These are phyloP conservation scores for Cydonia oblonga DNA, from an alignment of 331 rosid genomes.

Conservation along the genomic window DNA sequence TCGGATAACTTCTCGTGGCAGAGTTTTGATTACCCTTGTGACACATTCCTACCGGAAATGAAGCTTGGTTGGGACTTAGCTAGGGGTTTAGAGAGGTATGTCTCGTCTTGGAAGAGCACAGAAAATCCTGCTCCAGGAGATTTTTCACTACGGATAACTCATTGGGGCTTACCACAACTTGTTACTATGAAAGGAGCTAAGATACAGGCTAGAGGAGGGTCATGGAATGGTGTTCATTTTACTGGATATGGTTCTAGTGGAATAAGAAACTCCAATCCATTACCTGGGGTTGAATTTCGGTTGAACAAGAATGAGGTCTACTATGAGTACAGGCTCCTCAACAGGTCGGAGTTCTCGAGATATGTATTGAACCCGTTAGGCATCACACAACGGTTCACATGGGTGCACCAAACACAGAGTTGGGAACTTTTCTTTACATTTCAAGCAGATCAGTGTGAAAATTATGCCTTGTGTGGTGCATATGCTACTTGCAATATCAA, in stretches of 20 bases:
- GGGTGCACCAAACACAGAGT: slow-evolving; percentile 1
- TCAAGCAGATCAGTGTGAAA: slow-evolving; percentile 30
- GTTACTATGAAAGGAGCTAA: slow-evolving; percentile 15
- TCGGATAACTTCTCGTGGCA: slow-evolving; percentile 4
- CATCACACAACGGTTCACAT: not conserved
- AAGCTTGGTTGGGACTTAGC: slow-evolving; percentile 11
- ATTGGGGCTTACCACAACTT: slow-evolving; percentile 19
- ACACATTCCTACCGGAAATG: slow-evolving; percentile 8
- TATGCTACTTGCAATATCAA: slow-evolving; percentile 15
- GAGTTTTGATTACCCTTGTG: slow-evolving; percentile 18
- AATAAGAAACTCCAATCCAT: not conserved
- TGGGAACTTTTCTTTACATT: slow-evolving; percentile 24
- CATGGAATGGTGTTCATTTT: slow-evolving; percentile 41
- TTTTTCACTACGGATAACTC: not conserved
- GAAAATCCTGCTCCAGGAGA: slow-evolving; percentile 47
- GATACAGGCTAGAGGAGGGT: slow-evolving; percentile 20
- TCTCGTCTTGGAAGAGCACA: slow-evolving; percentile 31
- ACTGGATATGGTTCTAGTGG: not conserved
- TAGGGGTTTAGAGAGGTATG: not conserved
- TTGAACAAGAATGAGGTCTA: not conserved
- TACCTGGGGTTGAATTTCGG: slow-evolving; percentile 5
- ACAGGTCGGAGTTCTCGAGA: not conserved
- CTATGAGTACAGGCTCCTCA: not conserved
- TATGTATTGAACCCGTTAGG: not conserved
- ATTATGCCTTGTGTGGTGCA: slow-evolving; percentile 25